phyloP scores from a whole-genome alignment of 139 green algal genomes.

The Micractinium sp. region DNA sequence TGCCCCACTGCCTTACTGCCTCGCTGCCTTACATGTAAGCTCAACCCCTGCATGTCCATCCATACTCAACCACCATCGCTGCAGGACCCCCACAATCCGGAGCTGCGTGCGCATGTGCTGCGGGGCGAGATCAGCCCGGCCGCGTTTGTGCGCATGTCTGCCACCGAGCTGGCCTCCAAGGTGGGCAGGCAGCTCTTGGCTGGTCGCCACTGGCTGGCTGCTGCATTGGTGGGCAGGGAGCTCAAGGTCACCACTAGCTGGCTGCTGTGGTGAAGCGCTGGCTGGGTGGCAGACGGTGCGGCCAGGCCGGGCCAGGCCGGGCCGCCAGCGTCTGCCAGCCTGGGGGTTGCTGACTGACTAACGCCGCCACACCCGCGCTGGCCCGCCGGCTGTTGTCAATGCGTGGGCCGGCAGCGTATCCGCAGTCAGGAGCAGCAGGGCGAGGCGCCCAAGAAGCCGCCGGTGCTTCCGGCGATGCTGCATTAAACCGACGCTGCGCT shows the following conservation, averaged over 20 bases:
- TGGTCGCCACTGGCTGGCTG: not conserved
- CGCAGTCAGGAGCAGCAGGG: no score
- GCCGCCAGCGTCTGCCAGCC: no score
- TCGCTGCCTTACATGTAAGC: not conserved
- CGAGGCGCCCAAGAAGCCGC: no score
- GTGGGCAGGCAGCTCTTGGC: not conserved
- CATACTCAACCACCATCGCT: not conserved
- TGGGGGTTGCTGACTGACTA: no score
- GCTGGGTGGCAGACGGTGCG: no score
- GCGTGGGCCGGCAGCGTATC: no score
- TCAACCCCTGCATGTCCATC: not conserved
- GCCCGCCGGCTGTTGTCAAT: no score
- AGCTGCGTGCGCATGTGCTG: conserved; percentile 51
- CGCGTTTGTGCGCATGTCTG: conserved; percentile 56
- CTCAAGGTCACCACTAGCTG: not conserved
- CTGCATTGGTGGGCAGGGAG: not conserved
- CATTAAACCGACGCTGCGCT: no score
- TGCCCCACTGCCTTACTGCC: not conserved
- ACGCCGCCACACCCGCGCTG: no score
- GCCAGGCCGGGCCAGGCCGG: no score
- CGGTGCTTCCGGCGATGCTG: no score
- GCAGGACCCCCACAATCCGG: conserved; percentile 57
- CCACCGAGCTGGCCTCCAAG: conserved; percentile 68
- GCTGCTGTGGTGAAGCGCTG: not conserved
- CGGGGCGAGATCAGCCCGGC: conserved; percentile 43